Evolutionary conservation across 23 red algal species (phyloP).

Genomic region (Cyanidioschyzon merolae): DNA sequence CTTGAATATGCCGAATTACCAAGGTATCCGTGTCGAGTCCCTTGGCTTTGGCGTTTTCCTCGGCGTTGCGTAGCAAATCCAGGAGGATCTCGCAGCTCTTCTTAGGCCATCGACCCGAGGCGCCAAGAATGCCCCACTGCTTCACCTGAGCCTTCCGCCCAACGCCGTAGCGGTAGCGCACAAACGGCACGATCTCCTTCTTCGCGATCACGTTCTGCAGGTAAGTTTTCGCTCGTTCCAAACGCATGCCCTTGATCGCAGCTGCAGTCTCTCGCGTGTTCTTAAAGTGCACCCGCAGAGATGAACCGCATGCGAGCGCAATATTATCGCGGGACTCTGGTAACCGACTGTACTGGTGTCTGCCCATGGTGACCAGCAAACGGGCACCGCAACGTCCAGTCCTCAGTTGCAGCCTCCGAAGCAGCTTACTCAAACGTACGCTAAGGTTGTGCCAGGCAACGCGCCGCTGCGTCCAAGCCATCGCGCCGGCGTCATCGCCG

Average conservation of each 20-base stretch:
- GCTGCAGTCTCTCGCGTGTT: slow-evolving; percentile 84
- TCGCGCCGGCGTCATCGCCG: too few relatives aligned
- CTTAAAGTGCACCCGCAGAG: slow-evolving; percentile 93
- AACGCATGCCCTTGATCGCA: slow-evolving; percentile 63
- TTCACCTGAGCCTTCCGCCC: slow-evolving; percentile 84
- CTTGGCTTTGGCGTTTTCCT: slow-evolving; percentile 68
- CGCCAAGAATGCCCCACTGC: slow-evolving; percentile 45
- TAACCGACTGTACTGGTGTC: slow-evolving; percentile 1
- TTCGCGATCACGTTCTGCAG: slow-evolving; percentile 88
- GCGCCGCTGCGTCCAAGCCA: too few relatives aligned
- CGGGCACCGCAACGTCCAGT: too few relatives aligned
- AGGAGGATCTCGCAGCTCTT: slow-evolving; percentile 68
- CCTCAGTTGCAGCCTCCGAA: too few relatives aligned
- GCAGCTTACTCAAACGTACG: too few relatives aligned
- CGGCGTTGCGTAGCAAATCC: slow-evolving; percentile 84
- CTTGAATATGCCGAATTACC: slow-evolving; percentile 83
- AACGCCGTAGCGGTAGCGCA: slow-evolving; percentile 87
- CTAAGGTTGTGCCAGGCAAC: too few relatives aligned
- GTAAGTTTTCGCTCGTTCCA: slow-evolving; percentile 73
- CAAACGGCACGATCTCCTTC: slow-evolving; percentile 97
- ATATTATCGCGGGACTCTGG: background rate
- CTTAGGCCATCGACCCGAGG: slow-evolving; percentile 77
- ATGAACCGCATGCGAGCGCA: slow-evolving; percentile 64
- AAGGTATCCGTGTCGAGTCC: slow-evolving; percentile 79
- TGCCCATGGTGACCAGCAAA: background rate